Percentiles rank a stretch among this genome's conserved stretches.
Evolutionary conservation across 768 basidiomycete genomes (phyloP).

Genomic region (Pholiota microspora): DNA sequence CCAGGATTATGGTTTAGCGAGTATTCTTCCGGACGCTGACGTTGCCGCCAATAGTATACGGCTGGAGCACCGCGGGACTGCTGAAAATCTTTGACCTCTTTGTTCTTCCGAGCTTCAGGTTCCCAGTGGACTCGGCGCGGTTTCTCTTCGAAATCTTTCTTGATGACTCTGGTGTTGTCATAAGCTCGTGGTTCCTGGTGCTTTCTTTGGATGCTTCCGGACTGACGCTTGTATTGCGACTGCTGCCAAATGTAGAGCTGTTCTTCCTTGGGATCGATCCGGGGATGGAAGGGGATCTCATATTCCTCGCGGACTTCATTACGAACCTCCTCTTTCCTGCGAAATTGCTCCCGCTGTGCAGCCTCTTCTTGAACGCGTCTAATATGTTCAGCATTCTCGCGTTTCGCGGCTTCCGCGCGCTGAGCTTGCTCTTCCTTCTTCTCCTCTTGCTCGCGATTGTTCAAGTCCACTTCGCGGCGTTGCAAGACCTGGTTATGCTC

Average conservation of each 20-base stretch:
- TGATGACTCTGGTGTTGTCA: too few relatives aligned
- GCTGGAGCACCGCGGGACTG: too few relatives aligned
- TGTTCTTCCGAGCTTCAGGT: slow-evolving; percentile 50
- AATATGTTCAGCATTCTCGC: slow-evolving; percentile 2
- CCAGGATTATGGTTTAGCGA: too few relatives aligned
- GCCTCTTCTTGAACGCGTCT: background rate
- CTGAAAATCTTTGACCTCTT: too few relatives aligned
- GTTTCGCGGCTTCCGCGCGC: slow-evolving; percentile 1
- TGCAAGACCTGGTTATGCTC: slow-evolving; percentile 27
- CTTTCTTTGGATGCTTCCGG: slow-evolving; percentile 37
- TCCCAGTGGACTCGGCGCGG: slow-evolving; percentile 34
- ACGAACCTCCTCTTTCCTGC: background rate
- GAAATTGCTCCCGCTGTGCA: background rate
- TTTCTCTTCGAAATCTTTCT: slow-evolving; percentile 35
- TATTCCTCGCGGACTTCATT: background rate
- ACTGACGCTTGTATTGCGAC: slow-evolving; percentile 39
- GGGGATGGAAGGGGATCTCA: too few relatives aligned
- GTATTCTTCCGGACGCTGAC: too few relatives aligned
- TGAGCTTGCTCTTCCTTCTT: slow-evolving; percentile 18
- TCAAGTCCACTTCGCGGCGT: slow-evolving; percentile 34
- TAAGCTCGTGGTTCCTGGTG: slow-evolving; percentile 43
- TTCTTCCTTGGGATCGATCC: slow-evolving; percentile 17
- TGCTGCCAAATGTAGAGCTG: slow-evolving; percentile 29
- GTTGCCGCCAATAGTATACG: too few relatives aligned
- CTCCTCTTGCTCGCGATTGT: slow-evolving; percentile 30